Base-by-base conservation (phyloP, 2,329 filamentous ascomycete genomes). In the Ophiostoma montium region DNA sequence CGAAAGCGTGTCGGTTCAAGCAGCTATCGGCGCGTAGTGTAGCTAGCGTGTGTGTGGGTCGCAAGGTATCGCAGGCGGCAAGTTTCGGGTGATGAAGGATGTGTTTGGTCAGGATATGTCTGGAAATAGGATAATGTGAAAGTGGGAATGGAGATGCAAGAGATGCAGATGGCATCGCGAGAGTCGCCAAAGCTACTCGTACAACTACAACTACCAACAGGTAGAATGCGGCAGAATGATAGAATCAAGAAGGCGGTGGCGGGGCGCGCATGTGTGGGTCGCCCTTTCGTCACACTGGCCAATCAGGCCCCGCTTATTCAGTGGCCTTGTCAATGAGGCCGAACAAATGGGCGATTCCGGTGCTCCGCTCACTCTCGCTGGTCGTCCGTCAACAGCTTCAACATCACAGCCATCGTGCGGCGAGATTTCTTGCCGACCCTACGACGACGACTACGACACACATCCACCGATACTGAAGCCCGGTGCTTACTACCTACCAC, bases 241-340 rank as follows among this genome's bases (percentile, higher is more conserved):
- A n/a, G 11, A 42, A 46, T 27, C 15, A 27, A 27, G 49, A 50
- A 50, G 49, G 49, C 49, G 49, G 49, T 50, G 19, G n/a, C 7
- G 15, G 9, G 15, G 10, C 7, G 6, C 12, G 10, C 10, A 13
- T 6, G 18, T 8, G 15, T n/a, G 1, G 16, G 16, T 38, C 19
- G 21, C n/a, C 31, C 16, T 12, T 33, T 2, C 12, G 32, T 7
- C 27, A 44, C 6, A 2, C 7, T 10, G 15, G 21, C 52, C 52
- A 54, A 54, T 54, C 48, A 54, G 10, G 12, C 11, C 12, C 12
- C 15, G 52, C 50, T 54, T 53, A 54, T 54, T 53, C 50, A 18
- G 9, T 5, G 38, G 53, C 51, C 51, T 53, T 46, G 27, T 46
- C 31, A 31, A 42, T 53, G 43, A 53, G 53, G 53, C 51, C 44